A percentile compares a stretch with the other conserved stretches of the same genome.
Evolutionary conservation across 352 stramenopile genomes (phyloP).

Genomic region (Phytophthora foliorum): DNA sequence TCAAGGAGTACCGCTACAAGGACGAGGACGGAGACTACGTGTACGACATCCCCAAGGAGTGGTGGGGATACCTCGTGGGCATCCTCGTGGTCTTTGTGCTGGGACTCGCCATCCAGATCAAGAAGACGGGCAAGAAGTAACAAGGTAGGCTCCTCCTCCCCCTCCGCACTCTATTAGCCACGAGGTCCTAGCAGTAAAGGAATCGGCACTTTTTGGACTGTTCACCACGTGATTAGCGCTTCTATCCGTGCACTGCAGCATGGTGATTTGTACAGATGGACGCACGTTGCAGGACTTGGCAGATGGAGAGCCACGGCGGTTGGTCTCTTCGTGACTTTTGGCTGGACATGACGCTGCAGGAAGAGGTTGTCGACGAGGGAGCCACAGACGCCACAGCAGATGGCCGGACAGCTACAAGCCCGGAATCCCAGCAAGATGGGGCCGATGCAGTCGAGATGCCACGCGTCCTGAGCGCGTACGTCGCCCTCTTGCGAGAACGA

Average conservation of each 20-base stretch:
- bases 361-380: not conserved
- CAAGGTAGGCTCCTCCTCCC: not conserved
- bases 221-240: constrained; percentile 3
- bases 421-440: constrained; percentile 5
- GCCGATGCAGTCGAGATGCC: constrained; percentile 10
- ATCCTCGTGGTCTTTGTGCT: constrained; percentile 57
- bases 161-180: constrained; percentile 25
- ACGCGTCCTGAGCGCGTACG: constrained; percentile 13
- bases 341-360: not conserved
- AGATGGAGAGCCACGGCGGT: constrained; percentile 7
- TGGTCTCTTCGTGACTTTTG: constrained; percentile 8
- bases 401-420: constrained; percentile 1
- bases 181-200: constrained; percentile 3
- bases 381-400: constrained; percentile 16
- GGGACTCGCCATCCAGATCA: constrained; percentile 63
- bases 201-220: constrained; percentile 23
- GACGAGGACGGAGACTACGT: constrained; percentile 44
- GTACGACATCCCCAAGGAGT: constrained; percentile 59
- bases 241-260: not conserved
- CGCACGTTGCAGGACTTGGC: constrained; percentile 2
- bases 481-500: constrained; percentile 16
- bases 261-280: constrained; percentile 7
- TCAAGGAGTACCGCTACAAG: constrained; percentile 51
- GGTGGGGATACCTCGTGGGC: constrained; percentile 61
- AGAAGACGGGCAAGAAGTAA: constrained; percentile 60